Conservation (phyloP, 257 asterid genomes). For the Solanum pennellii region DNA sequence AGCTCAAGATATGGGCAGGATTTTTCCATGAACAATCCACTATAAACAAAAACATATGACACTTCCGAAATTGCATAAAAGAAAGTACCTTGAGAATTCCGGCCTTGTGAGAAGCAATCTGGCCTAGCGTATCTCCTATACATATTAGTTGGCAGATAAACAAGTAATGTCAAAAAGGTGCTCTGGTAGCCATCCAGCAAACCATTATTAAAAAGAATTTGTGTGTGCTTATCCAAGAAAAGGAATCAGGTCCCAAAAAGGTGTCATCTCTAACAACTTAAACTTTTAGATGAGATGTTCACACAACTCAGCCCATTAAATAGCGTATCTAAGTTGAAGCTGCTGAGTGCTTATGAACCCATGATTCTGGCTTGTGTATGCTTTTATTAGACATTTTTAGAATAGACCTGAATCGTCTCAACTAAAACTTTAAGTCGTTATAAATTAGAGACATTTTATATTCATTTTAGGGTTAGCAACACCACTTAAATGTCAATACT, state of each 20-base stretch:
- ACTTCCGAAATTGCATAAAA: constrained; percentile 5
- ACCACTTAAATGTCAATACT: not conserved
- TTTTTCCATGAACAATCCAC: constrained; percentile 9
- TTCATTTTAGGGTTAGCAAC: not conserved
- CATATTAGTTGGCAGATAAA: not conserved
- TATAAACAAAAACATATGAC: not conserved
- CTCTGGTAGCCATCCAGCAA: not conserved
- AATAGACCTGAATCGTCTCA: not conserved
- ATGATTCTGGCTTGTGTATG: not conserved
- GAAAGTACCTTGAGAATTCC: constrained; percentile 73
- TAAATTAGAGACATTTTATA: not conserved
- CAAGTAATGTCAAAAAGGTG: not conserved
- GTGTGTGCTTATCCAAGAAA: not conserved
- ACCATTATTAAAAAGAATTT: not conserved
- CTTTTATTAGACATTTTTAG: not conserved
- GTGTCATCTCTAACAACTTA: not conserved
- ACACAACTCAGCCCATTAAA: not conserved
- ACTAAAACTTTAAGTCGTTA: not conserved
- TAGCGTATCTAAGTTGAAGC: not conserved
- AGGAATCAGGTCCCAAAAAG: not conserved
- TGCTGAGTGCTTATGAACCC: not conserved
- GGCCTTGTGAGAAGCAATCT: constrained; percentile 91
- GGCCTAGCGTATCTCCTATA: constrained; percentile 43
- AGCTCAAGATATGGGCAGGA: constrained; percentile 11
- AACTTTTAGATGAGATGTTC: not conserved